phyloP scores from a whole-genome alignment of 306 rosid genomes.

The Corylus americana region DNA sequence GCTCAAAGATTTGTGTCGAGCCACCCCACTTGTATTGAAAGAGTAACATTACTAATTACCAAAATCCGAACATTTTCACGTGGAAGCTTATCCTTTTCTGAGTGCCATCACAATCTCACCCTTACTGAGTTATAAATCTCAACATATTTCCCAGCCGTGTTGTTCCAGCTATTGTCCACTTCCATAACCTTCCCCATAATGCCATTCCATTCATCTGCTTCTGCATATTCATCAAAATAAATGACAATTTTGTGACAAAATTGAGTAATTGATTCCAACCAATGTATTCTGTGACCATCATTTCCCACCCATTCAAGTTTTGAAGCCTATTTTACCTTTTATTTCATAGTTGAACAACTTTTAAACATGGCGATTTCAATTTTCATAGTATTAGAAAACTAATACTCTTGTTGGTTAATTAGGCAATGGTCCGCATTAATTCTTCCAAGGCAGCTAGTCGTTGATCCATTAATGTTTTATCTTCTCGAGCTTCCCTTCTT shows the following conservation, averaged over 20 bases:
- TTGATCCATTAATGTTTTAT: too few species aligned
- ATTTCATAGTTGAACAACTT: not conserved
- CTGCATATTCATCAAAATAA: constrained; percentile 16
- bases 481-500: too few species aligned
- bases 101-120: not conserved
- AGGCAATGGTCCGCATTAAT: not conserved
- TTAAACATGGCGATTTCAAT: not conserved
- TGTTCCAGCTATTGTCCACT: constrained; percentile 45
- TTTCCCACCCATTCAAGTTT: not conserved
- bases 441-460: too few species aligned
- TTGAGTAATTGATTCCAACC: not conserved
- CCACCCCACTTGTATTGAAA: too few species aligned
- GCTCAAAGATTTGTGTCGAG: too few species aligned
- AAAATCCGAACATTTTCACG: too few species aligned
- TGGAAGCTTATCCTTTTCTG: not conserved
- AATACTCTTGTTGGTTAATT: not conserved
- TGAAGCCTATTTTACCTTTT: not conserved
- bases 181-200: constrained; percentile 38
- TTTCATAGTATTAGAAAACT: not conserved
- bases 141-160: constrained; percentile 37
- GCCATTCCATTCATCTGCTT: constrained; percentile 35
- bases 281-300: not conserved
- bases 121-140: constrained; percentile 26
- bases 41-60: too few species aligned
- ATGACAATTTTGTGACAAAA: not conserved